Evolutionary conservation across 1,284 basidiomycete species (phyloP).

Genomic region (Sanghuangporus baumii): DNA sequence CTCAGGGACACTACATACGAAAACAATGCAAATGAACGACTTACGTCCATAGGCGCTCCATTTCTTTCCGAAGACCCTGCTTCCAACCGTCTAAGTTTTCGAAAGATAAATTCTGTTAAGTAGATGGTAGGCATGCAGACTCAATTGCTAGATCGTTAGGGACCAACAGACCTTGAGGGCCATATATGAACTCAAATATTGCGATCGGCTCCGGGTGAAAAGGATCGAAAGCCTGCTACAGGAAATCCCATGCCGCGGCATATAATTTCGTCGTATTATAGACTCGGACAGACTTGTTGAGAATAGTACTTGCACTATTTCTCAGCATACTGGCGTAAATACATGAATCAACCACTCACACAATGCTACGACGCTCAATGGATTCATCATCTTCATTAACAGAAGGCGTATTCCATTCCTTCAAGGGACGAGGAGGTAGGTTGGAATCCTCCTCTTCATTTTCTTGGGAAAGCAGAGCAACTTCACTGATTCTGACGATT

Average conservation of each 20-base stretch:
- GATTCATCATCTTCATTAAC: not conserved
- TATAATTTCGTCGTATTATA: not conserved
- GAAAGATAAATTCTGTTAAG: not conserved
- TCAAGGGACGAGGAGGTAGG: not conserved
- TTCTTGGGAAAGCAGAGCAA: not conserved
- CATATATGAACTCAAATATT: slow-evolving; percentile 2
- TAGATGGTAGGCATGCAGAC: not conserved
- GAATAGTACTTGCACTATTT: not conserved
- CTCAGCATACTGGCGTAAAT: not conserved
- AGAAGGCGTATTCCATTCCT: not conserved
- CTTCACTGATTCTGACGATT: not conserved
- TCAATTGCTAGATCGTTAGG: not conserved
- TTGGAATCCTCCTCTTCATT: not conserved
- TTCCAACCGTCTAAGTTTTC: not conserved
- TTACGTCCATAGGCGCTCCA: not conserved
- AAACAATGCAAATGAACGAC: too few species aligned
- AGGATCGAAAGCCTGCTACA: not conserved
- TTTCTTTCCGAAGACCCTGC: not conserved
- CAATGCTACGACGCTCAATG: not conserved
- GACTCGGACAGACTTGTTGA: not conserved
- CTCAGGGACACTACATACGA: too few species aligned
- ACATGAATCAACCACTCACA: not conserved
- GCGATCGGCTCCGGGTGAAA: not conserved
- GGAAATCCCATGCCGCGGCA: not conserved
- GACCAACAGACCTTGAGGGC: not conserved